These are phyloP conservation scores for Hydrangea macrophylla DNA, from an alignment of 148 eudicot species.

Conservation along the genomic window DNA sequence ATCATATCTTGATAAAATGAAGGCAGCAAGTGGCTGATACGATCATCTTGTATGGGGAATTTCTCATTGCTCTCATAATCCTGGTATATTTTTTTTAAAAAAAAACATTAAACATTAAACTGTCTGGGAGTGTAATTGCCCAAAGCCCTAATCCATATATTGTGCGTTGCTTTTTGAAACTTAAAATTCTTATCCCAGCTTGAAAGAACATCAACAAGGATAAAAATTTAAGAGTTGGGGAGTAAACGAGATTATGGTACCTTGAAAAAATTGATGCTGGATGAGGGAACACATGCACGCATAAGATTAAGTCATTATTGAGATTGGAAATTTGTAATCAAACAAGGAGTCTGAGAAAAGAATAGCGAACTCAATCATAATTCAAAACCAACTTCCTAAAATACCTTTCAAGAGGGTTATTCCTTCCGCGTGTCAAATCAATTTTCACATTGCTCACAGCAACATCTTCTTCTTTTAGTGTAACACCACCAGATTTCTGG, in stretches of 20 bases:
- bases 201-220: neutral
- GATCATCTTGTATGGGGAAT: constrained; percentile 45
- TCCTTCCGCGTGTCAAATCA: constrained; percentile 54
- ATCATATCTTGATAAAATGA: constrained; percentile 62
- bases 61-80: constrained; percentile 60
- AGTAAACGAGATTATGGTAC: constrained; percentile 19
- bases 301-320: constrained; percentile 8
- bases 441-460: constrained; percentile 54
- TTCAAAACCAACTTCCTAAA: neutral
- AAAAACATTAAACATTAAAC: too few relatives aligned
- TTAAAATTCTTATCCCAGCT: neutral
- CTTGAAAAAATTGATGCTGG: constrained; percentile 64
- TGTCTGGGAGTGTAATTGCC: too few relatives aligned
- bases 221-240: neutral
- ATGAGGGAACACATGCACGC: constrained; percentile 18
- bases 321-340: constrained; percentile 9
- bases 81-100: too few relatives aligned
- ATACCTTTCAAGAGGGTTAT: constrained; percentile 56
- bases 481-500: constrained; percentile 41
- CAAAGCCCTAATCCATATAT: too few relatives aligned
- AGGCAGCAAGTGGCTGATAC: constrained; percentile 76
- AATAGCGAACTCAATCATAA: constrained; percentile 2
- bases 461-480: constrained; percentile 57
- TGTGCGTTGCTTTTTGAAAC: too few relatives aligned
- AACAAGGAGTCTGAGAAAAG: neutral